Conservation (phyloP, 1,284 basidiomycete genomes). For the Apiotrichum laibachii region DNA sequence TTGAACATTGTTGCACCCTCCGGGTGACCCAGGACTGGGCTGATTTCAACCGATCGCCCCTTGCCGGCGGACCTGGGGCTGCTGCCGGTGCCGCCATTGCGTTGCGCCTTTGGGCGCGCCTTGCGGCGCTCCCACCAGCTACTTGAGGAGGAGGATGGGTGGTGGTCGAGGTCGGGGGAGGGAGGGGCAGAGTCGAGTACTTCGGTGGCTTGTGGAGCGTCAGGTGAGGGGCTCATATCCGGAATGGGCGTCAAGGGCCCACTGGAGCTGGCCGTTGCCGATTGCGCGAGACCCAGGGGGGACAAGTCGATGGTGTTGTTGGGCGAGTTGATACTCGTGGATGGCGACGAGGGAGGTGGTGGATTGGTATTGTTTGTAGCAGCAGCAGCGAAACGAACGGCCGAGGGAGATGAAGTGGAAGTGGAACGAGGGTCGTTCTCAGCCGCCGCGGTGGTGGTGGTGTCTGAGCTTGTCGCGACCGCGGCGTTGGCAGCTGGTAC, state of each 20-base stretch:
- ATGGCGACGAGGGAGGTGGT: background rate
- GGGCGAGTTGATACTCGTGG: background rate
- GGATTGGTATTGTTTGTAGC: background rate
- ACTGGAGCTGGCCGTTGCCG: slow-evolving; percentile 16
- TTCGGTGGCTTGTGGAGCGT: slow-evolving; percentile 2
- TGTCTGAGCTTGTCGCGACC: background rate
- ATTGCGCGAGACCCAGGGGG: background rate
- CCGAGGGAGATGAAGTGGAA: too few relatives aligned
- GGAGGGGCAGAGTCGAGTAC: background rate
- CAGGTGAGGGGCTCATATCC: slow-evolving; percentile 3
- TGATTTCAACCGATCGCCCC: background rate
- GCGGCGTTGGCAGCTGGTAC: background rate
- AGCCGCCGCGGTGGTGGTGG: too few relatives aligned
- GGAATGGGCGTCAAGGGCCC: slow-evolving; percentile 17
- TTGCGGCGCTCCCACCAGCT: slow-evolving; percentile 22
- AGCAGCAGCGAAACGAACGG: too few relatives aligned
- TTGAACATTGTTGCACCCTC: slow-evolving; percentile 1
- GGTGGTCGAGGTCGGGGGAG: background rate
- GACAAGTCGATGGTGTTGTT: background rate
- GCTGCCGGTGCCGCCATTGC: background rate
- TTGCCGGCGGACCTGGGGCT: background rate
- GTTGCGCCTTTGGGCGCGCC: slow-evolving; percentile 5
- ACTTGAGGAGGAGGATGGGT: background rate
- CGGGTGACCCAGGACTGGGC: background rate
- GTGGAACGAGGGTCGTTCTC: too few relatives aligned